A percentile compares a stretch with the other conserved stretches of the same genome.
Conservation (phyloP, 208 protist genomes). For the Herpetomonas samuelpessoai region DNA sequence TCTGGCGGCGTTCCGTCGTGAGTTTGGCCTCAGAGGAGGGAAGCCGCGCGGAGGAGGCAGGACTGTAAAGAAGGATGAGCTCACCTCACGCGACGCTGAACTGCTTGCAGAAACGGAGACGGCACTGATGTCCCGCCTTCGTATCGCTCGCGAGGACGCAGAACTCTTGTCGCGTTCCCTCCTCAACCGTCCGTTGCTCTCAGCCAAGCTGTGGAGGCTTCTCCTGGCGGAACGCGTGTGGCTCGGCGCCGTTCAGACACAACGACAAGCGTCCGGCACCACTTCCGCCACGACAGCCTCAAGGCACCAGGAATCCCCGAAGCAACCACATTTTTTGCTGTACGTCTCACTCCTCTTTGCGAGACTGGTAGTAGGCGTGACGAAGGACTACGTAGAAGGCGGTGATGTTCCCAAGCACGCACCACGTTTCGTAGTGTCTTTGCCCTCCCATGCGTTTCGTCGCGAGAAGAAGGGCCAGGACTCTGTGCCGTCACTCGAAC, state of each 20-base stretch:
- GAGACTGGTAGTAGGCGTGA: constrained; percentile 45
- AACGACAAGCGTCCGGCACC: no score
- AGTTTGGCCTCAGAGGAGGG: neutral
- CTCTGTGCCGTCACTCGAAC: no score
- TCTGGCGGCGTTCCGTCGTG: neutral
- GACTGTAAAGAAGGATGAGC: no score
- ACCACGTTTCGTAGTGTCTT: constrained; percentile 81
- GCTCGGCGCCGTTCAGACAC: constrained; percentile 28
- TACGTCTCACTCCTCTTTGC: constrained; percentile 36
- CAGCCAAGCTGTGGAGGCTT: constrained; percentile 57
- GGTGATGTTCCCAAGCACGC: constrained; percentile 34
- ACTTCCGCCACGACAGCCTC: neutral
- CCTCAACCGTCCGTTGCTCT: constrained; percentile 56
- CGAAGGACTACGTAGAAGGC: constrained; percentile 64
- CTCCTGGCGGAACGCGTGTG: constrained; percentile 62
- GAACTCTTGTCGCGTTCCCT: constrained; percentile 43
- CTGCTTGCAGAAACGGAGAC: constrained; percentile 16
- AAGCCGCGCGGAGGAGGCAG: neutral
- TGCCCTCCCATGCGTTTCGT: constrained; percentile 46
- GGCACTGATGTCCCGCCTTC: constrained; percentile 13
- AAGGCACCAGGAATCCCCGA: neutral
- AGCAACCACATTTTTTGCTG: constrained; percentile 9
- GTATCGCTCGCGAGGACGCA: constrained; percentile 15
- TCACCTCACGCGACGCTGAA: constrained; percentile 1
- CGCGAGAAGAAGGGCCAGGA: no score